Evolutionary conservation across 106 monocot genomes (phyloP).

Genomic region (Platanthera zijinensis): DNA sequence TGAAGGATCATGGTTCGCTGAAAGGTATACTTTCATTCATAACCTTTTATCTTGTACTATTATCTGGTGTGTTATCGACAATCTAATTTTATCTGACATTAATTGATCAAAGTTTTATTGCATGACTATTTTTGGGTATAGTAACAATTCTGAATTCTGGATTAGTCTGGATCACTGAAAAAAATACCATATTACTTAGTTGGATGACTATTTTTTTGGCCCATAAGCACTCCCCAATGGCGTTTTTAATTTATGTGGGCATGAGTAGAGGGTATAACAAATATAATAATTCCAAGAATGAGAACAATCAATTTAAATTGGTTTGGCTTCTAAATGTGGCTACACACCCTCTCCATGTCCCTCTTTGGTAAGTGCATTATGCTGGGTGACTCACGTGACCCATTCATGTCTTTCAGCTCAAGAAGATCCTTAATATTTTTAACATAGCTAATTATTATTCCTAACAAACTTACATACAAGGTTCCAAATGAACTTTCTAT

Average conservation of each 20-base stretch:
- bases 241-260: background rate
- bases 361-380: background rate
- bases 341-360: background rate
- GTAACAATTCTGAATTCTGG: background rate
- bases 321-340: background rate
- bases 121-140: background rate
- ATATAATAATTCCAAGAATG: no score
- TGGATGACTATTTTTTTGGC: background rate
- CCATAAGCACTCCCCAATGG: background rate
- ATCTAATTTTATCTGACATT: background rate
- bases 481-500: background rate
- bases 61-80: background rate
- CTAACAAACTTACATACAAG: background rate
- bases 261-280: background rate
- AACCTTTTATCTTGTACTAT: background rate
- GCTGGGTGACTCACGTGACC: background rate
- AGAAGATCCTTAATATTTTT: background rate
- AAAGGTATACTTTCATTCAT: slow-evolving; percentile 44
- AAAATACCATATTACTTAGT: background rate
- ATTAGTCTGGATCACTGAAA: background rate
- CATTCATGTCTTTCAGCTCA: background rate
- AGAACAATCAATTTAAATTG: background rate
- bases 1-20: slow-evolving; percentile 61
- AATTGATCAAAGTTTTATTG: background rate
- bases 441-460: background rate